Evolutionary conservation across 169 alveolate genomes (phyloP).

Genomic region (Eimeria acervulina): DNA sequence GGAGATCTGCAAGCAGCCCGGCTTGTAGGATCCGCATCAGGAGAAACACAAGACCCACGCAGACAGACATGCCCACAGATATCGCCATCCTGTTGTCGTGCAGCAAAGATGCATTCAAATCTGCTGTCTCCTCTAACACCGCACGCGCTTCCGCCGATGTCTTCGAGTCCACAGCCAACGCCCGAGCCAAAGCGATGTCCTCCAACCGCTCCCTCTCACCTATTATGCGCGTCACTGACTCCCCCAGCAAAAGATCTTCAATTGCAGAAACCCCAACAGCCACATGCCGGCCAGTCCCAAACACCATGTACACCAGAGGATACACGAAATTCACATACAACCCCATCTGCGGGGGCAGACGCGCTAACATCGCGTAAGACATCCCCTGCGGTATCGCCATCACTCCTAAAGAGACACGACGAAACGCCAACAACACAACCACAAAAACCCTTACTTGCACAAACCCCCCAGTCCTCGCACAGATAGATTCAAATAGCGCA

Average conservation of each 20-base stretch:
- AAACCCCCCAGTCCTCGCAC: neutral
- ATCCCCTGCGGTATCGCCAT: conserved; percentile 85
- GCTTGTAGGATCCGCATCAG: conserved; percentile 78
- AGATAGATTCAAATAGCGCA: neutral
- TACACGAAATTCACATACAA: conserved; percentile 76
- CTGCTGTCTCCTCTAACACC: conserved; percentile 12
- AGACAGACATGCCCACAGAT: conserved; percentile 74
- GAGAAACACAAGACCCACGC: conserved; percentile 71
- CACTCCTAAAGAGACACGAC: conserved; percentile 54
- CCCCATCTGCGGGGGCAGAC: conserved; percentile 83
- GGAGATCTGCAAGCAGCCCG: conserved; percentile 80
- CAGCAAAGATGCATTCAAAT: conserved; percentile 43
- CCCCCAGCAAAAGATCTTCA: conserved; percentile 82
- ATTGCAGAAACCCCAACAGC: conserved; percentile 83
- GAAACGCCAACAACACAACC: neutral
- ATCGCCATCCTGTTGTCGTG: conserved; percentile 41
- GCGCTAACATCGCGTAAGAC: conserved; percentile 85
- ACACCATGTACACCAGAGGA: conserved; percentile 80
- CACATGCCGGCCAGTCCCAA: conserved; percentile 82
- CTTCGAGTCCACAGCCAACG: conserved; percentile 38
- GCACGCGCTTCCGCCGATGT: conserved; percentile 48
- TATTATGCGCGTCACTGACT: conserved; percentile 78
- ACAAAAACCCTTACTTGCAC: neutral
- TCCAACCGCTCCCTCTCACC: conserved; percentile 72
- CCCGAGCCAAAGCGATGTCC: conserved; percentile 33